Percentiles rank a stretch among this genome's conserved stretches.
phyloP scores from a whole-genome alignment of 2,329 filamentous ascomycete genomes.

The Parasarocladium wereldwijsianum region DNA sequence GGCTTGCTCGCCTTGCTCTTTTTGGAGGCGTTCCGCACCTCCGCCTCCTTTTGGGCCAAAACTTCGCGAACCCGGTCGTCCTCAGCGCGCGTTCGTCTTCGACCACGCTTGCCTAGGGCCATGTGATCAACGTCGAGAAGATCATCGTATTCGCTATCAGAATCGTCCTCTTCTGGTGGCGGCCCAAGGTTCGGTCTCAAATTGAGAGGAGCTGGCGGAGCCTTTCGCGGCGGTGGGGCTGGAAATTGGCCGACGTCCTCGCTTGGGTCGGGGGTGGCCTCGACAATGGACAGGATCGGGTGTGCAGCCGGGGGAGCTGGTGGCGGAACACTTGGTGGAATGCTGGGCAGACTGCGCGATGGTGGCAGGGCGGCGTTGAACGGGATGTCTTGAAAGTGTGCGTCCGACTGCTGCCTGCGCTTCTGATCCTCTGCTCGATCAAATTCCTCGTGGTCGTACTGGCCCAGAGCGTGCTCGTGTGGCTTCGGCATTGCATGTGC shows the following conservation, averaged over 20 bases:
- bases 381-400: constrained; percentile 28
- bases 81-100: constrained; percentile 73
- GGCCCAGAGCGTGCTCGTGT: constrained; percentile 42
- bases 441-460: constrained; percentile 40
- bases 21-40: constrained; percentile 58
- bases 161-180: constrained; percentile 41
- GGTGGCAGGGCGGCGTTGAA: constrained; percentile 38
- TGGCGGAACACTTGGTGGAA: constrained; percentile 36
- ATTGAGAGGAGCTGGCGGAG: constrained; percentile 64
- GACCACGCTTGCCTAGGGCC: constrained; percentile 48
- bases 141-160: constrained; percentile 75
- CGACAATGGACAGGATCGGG: constrained; percentile 24
- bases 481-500: constrained; percentile 45
- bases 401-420: constrained; percentile 29
- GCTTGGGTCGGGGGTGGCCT: constrained; percentile 28
- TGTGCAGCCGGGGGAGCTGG: constrained; percentile 29
- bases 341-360: constrained; percentile 38
- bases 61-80: constrained; percentile 69
- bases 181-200: constrained; percentile 10
- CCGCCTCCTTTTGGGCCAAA: constrained; percentile 50
- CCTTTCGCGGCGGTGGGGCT: constrained; percentile 56
- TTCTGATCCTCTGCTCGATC: constrained; percentile 30
- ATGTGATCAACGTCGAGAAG: constrained; percentile 55
- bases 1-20: constrained; percentile 41
- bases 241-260: constrained; percentile 35